These are phyloP conservation scores for Lignosus rhinocerotis DNA, from an alignment of 1,284 basidiomycete genomes.

Conservation along the genomic window DNA sequence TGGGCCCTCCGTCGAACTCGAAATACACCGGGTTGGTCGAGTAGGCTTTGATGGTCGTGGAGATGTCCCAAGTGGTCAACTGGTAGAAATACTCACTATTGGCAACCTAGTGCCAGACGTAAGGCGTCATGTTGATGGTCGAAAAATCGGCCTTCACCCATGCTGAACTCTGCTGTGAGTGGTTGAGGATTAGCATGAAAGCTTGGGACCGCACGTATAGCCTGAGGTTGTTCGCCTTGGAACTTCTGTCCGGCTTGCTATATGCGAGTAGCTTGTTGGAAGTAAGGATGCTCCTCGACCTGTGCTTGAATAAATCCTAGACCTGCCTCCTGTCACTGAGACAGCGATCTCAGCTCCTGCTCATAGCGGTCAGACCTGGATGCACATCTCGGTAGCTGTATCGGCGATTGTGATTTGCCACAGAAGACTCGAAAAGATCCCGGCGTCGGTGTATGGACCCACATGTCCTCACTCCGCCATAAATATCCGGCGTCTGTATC, in stretches of 20 bases:
- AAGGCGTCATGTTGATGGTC: slow-evolving; percentile 18
- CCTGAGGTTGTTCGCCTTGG: too few relatives aligned
- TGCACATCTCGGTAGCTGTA: not conserved
- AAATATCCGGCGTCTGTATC: too few relatives aligned
- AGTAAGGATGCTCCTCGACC: too few relatives aligned
- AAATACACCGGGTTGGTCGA: not conserved
- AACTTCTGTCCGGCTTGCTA: too few relatives aligned
- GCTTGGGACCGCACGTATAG: too few relatives aligned
- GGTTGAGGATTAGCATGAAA: too few relatives aligned
- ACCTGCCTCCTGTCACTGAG: too few relatives aligned
- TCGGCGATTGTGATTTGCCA: not conserved
- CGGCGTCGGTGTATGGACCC: too few relatives aligned
- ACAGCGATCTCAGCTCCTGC: too few relatives aligned
- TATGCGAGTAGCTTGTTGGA: too few relatives aligned
- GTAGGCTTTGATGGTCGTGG: not conserved
- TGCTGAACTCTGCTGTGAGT: not conserved
- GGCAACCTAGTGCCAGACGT: slow-evolving; percentile 11
- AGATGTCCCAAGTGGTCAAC: slow-evolving; percentile 20
- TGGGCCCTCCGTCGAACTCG: slow-evolving; percentile 3
- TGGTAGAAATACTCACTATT: slow-evolving; percentile 15
- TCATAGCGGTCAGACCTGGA: not conserved
- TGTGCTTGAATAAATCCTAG: too few relatives aligned
- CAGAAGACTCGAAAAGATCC: not conserved
- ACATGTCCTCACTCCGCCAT: too few relatives aligned
- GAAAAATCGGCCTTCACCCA: slow-evolving; percentile 18